Evolutionary conservation across 2,329 filamentous ascomycete genomes (phyloP).

Genomic region (Lithohypha guttulata): DNA sequence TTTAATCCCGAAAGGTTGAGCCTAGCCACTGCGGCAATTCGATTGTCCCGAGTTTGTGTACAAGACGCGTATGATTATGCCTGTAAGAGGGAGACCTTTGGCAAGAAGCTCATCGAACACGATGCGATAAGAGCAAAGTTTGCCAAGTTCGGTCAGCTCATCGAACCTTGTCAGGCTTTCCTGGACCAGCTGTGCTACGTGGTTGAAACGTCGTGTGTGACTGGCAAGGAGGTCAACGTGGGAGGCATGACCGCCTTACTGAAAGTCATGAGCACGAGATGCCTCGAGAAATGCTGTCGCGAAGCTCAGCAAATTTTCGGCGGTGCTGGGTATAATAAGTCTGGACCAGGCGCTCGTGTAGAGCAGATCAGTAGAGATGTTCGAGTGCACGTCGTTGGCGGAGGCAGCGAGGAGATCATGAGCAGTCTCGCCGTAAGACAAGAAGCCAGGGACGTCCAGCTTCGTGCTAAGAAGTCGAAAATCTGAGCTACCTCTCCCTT

Average conservation of each 20-base stretch:
- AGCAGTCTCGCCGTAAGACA: slow-evolving; percentile 59
- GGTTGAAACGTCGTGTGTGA: slow-evolving; percentile 45
- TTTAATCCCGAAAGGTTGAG: slow-evolving; percentile 69
- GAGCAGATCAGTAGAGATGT: slow-evolving; percentile 58
- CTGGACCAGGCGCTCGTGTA: slow-evolving; percentile 58
- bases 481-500: slow-evolving; percentile 10
- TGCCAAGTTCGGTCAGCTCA: slow-evolving; percentile 55
- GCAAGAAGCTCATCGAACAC: slow-evolving; percentile 60
- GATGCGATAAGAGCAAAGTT: slow-evolving; percentile 61
- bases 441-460: slow-evolving; percentile 54
- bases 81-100: slow-evolving; percentile 58
- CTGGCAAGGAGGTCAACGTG: slow-evolving; percentile 41
- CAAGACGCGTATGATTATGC: slow-evolving; percentile 51
- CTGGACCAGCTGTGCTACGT: slow-evolving; percentile 30
- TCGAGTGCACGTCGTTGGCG: slow-evolving; percentile 51
- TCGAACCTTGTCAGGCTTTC: slow-evolving; percentile 64
- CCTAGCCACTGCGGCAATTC: slow-evolving; percentile 54
- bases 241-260: slow-evolving; percentile 62
- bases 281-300: slow-evolving; percentile 42
- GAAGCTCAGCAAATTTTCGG: slow-evolving; percentile 51
- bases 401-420: slow-evolving; percentile 63
- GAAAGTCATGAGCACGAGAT: slow-evolving; percentile 51
- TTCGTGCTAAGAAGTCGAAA: slow-evolving; percentile 18
- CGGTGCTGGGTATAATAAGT: slow-evolving; percentile 60
- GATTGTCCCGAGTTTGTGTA: slow-evolving; percentile 52